These are phyloP conservation scores for Glaciozyma antarctica DNA, from an alignment of 768 basidiomycete species.

Conservation along the genomic window DNA sequence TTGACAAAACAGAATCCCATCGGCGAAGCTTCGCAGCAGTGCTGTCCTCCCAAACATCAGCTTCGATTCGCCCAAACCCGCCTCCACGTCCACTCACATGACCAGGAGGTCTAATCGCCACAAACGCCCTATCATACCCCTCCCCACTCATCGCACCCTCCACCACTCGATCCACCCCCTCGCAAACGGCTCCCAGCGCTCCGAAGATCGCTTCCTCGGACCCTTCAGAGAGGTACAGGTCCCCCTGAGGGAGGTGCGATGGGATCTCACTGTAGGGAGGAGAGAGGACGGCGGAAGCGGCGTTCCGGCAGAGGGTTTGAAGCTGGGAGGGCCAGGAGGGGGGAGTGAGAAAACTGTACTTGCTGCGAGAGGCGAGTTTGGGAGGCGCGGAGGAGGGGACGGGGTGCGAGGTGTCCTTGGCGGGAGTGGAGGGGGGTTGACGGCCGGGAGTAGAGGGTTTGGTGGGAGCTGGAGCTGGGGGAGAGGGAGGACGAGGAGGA, in stretches of 20 bases:
- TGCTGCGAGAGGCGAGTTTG: conserved; percentile 42
- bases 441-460: conserved; percentile 46
- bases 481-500: background rate
- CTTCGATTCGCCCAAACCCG: background rate
- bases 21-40: conserved; percentile 81
- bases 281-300: conserved; percentile 44
- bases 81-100: conserved; percentile 8
- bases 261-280: conserved; percentile 68
- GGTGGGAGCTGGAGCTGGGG: conserved; percentile 33
- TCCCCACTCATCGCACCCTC: background rate
- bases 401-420: conserved; percentile 48
- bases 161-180: conserved; percentile 66
- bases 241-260: conserved; percentile 57
- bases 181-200: conserved; percentile 71
- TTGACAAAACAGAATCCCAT: conserved; percentile 94
- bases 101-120: conserved; percentile 78
- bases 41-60: conserved; percentile 46
- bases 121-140: conserved; percentile 52
- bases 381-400: conserved; percentile 43
- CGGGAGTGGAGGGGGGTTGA: background rate
- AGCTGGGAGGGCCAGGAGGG: conserved; percentile 33
- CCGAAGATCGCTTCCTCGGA: conserved; percentile 71
- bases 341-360: conserved; percentile 38
- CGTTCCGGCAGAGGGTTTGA: conserved; percentile 1
- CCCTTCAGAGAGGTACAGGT: conserved; percentile 72